Conservation (phyloP, 768 basidiomycete species). For the Neoboletus magnificus region DNA sequence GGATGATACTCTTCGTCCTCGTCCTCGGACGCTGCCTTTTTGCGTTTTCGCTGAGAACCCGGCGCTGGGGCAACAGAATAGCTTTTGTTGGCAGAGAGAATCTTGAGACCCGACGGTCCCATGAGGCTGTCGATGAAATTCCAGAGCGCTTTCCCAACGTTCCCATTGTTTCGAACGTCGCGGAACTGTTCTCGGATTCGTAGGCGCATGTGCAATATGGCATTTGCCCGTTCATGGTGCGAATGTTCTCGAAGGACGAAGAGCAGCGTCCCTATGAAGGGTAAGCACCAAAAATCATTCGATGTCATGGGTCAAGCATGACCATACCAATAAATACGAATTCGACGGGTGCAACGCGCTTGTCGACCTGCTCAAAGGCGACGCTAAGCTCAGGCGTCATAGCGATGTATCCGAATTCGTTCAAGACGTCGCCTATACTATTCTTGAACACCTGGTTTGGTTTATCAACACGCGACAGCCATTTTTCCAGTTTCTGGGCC, state of each 20-base stretch:
- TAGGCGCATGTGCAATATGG: conserved; percentile 55
- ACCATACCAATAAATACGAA: conserved; percentile 75
- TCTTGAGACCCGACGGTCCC: conserved; percentile 30
- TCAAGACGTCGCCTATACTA: conserved; percentile 51
- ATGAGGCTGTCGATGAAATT: conserved; percentile 43
- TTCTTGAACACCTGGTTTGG: conserved; percentile 50
- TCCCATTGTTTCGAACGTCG: conserved; percentile 64
- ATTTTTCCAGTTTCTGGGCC: conserved; percentile 52
- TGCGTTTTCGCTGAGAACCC: conserved; percentile 30
- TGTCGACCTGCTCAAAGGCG: conserved; percentile 52
- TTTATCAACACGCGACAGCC: conserved; percentile 31
- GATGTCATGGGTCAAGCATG: neutral
- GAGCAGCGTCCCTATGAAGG: conserved; percentile 57
- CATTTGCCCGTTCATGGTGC: conserved; percentile 47
- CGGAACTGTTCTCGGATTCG: conserved; percentile 52
- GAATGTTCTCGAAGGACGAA: conserved; percentile 46
- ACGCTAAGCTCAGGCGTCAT: conserved; percentile 35
- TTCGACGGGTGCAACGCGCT: conserved; percentile 68
- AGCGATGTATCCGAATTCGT: conserved; percentile 55
- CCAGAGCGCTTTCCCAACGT: conserved; percentile 59
- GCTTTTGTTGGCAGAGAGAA: conserved; percentile 27
- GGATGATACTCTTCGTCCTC: conserved; percentile 51
- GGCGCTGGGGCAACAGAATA: conserved; percentile 5
- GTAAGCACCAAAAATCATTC: neutral
- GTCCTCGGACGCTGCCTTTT: conserved; percentile 22